phyloP scores from a whole-genome alignment of 495 filamentous ascomycete species.

The Penicillium cataractarum region DNA sequence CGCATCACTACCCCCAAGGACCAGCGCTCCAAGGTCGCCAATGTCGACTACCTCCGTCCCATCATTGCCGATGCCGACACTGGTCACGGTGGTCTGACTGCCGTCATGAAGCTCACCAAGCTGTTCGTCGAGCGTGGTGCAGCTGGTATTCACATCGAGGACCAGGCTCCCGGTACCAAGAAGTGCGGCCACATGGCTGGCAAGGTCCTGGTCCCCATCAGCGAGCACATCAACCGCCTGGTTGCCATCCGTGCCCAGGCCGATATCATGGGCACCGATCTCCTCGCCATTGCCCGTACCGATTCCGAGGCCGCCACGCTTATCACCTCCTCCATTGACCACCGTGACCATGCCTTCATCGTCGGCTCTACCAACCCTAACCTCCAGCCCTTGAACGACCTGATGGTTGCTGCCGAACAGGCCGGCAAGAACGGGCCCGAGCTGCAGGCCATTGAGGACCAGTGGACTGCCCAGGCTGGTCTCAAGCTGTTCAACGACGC shows the following conservation, averaged over 20 bases:
- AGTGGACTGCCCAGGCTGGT: slow-evolving; percentile 79
- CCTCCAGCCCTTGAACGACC: slow-evolving; percentile 81
- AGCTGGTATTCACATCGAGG: slow-evolving; percentile 97
- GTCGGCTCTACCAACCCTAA: slow-evolving; percentile 84
- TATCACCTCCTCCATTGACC: slow-evolving; percentile 94
- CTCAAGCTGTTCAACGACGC: slow-evolving; percentile 92
- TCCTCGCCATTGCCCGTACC: slow-evolving; percentile 89
- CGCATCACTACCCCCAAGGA: slow-evolving; percentile 77
- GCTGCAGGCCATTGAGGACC: slow-evolving; percentile 90
- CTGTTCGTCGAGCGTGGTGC: slow-evolving; percentile 96
- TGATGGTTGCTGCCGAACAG: slow-evolving; percentile 86
- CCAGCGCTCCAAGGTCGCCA: slow-evolving; percentile 72
- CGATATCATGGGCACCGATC: slow-evolving; percentile 95
- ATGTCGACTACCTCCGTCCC: slow-evolving; percentile 91
- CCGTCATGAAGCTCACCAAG: slow-evolving; percentile 98
- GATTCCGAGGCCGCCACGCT: slow-evolving; percentile 98
- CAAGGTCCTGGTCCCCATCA: slow-evolving; percentile 96
- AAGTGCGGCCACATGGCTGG: slow-evolving; percentile 99
- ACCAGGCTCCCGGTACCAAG: slow-evolving; percentile 97
- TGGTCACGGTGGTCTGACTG: slow-evolving; percentile 94
- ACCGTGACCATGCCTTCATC: slow-evolving; percentile 93
- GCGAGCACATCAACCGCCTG: slow-evolving; percentile 97
- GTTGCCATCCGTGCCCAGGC: slow-evolving; percentile 97
- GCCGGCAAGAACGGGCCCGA: slow-evolving; percentile 78
- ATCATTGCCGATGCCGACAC: slow-evolving; percentile 98